A percentile compares a stretch with the other conserved stretches of the same genome.
Conservation (phyloP, 352 stramenopile genomes). For the Phytophthora citrophthora region DNA sequence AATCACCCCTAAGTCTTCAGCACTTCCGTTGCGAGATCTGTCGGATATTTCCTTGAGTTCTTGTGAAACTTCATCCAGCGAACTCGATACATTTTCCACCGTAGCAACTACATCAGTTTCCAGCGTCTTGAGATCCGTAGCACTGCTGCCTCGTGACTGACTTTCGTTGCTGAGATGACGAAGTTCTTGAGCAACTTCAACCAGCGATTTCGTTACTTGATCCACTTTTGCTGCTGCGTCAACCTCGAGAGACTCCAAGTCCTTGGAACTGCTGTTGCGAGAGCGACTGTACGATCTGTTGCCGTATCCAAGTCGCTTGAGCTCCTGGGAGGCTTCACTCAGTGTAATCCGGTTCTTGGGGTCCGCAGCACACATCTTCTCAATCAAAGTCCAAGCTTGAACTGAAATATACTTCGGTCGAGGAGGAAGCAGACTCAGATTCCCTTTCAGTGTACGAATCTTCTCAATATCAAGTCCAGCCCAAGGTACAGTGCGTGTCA, state of each 20-base stretch:
- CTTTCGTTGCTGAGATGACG: conserved; percentile 36
- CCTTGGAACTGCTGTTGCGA: conserved; percentile 25
- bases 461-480: conserved; percentile 44
- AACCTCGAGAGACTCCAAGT: conserved; percentile 17
- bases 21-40: conserved; percentile 23
- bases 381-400: conserved; percentile 60
- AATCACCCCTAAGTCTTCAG: conserved; percentile 11
- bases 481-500: conserved; percentile 64
- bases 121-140: conserved; percentile 10
- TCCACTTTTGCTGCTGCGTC: conserved; percentile 26
- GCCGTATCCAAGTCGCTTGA: conserved; percentile 58
- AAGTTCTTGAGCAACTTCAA: conserved; percentile 49
- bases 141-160: conserved; percentile 21
- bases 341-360: conserved; percentile 53
- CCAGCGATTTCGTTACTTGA: conserved; percentile 31
- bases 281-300: conserved; percentile 27
- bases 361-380: conserved; percentile 69
- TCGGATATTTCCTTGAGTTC: conserved; percentile 44
- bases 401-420: conserved; percentile 48
- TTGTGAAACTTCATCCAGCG: conserved; percentile 44
- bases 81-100: conserved; percentile 23
- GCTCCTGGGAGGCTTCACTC: conserved; percentile 50
- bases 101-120: conserved; percentile 18
- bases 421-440: conserved; percentile 55
- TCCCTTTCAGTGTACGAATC: conserved; percentile 63